Conservation (phyloP, 164 flowering plant species). For the Platanus orientalis region DNA sequence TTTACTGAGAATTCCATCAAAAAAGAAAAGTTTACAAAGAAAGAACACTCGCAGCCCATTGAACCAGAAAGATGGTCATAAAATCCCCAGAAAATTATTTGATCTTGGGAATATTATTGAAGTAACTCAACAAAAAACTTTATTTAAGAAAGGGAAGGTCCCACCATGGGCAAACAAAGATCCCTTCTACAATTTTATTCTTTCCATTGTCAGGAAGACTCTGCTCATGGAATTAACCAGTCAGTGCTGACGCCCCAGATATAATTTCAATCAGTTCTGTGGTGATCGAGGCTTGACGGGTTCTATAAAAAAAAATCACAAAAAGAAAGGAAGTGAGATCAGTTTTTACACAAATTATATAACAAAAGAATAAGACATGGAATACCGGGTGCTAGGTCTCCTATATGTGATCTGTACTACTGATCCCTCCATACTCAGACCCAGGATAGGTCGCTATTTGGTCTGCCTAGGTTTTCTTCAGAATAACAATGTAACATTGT, state of each 20-base stretch:
- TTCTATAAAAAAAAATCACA: constrained; percentile 38
- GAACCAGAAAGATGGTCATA: too few relatives aligned
- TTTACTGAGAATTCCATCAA: too few relatives aligned
- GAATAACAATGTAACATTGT: too few relatives aligned
- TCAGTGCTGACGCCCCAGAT: constrained; percentile 90
- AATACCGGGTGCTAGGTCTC: too few relatives aligned
- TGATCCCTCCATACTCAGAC: too few relatives aligned
- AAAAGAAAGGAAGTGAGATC: neutral
- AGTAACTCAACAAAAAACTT: neutral
- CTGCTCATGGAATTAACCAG: constrained; percentile 35
- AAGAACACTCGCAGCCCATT: too few relatives aligned
- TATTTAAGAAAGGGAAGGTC: neutral
- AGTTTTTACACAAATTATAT: neutral
- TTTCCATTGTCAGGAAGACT: neutral
- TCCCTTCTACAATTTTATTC: constrained; percentile 7
- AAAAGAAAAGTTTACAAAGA: too few relatives aligned
- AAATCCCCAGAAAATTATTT: too few relatives aligned
- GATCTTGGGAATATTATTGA: neutral
- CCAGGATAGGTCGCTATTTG: too few relatives aligned
- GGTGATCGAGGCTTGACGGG: constrained; percentile 96
- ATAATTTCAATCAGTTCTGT: constrained; percentile 92
- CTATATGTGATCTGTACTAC: too few relatives aligned
- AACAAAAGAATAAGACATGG: too few relatives aligned
- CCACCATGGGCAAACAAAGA: neutral
- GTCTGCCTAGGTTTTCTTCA: too few relatives aligned